phyloP scores from a whole-genome alignment of 2,329 filamentous ascomycete species.

The Cryphonectria japonica region DNA sequence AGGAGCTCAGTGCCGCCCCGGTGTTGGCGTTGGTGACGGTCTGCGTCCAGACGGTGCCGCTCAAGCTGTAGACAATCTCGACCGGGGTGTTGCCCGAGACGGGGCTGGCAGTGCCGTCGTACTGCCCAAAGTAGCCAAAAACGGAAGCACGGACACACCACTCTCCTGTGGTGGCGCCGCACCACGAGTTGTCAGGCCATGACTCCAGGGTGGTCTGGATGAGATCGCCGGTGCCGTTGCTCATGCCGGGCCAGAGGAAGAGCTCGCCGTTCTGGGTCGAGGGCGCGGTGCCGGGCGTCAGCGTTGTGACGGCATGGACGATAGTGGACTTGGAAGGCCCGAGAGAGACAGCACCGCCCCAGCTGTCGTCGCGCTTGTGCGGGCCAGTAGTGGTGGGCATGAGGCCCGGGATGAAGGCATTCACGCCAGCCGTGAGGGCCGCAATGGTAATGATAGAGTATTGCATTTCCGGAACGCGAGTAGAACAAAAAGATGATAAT shows the following conservation, averaged over 20 bases:
- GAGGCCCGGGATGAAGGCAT: not conserved
- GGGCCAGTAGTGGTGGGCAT: conserved; percentile 2
- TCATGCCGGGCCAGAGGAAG: conserved; percentile 50
- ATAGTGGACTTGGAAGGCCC: conserved; percentile 34
- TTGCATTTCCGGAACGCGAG: conserved; percentile 7
- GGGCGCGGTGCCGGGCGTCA: conserved; percentile 45
- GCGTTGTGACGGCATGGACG: conserved; percentile 43
- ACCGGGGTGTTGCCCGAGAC: conserved; percentile 17
- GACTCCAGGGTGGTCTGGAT: conserved; percentile 47
- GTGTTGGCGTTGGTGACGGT: conserved; percentile 42
- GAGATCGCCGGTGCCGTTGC: conserved; percentile 48
- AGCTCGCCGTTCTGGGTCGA: conserved; percentile 42
- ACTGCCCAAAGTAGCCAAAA: conserved; percentile 47
- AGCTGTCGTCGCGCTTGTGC: conserved; percentile 10
- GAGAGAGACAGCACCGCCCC: conserved; percentile 26
- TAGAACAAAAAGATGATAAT: not conserved
- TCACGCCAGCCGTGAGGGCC: conserved; percentile 11
- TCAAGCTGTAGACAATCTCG: conserved; percentile 35
- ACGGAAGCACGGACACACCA: conserved; percentile 46
- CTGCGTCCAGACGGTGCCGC: conserved; percentile 34
- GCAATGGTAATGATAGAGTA: conserved; percentile 1
- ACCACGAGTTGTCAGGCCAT: conserved; percentile 47
- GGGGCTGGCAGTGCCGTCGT: conserved; percentile 33
- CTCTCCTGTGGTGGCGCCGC: conserved; percentile 43
- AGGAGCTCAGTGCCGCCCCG: conserved; percentile 40